A percentile compares a stretch with the other conserved stretches of the same genome.
Evolutionary conservation across 306 rosid genomes (phyloP).

Genomic region (Corylus americana): DNA sequence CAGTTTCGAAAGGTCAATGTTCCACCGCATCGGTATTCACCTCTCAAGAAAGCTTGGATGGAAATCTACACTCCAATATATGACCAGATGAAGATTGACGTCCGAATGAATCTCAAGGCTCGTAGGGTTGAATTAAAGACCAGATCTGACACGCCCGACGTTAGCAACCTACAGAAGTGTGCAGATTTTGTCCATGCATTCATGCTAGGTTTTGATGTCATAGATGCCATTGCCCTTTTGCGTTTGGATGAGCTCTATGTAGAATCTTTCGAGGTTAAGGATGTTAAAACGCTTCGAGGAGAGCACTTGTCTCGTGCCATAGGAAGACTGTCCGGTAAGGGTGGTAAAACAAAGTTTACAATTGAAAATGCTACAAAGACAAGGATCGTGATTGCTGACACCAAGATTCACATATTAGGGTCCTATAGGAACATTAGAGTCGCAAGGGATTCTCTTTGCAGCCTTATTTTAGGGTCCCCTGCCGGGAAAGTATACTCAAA

Average conservation of each 20-base stretch:
- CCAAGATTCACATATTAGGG: constrained; percentile 86
- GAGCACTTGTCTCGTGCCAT: constrained; percentile 92
- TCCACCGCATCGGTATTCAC: constrained; percentile 78
- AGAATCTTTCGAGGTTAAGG: constrained; percentile 90
- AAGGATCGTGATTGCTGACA: constrained; percentile 78
- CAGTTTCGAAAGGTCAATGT: constrained; percentile 81
- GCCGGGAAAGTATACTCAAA: constrained; percentile 87
- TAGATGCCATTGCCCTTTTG: constrained; percentile 77
- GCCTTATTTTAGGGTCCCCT: constrained; percentile 82
- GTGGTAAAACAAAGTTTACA: constrained; percentile 83
- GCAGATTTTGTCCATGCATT: constrained; percentile 94
- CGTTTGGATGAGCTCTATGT: constrained; percentile 88
- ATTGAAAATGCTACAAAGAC: constrained; percentile 88
- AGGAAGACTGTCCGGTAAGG: constrained; percentile 86
- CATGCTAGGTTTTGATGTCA: constrained; percentile 83
- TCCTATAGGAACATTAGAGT: constrained; percentile 77
- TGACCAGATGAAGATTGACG: constrained; percentile 81
- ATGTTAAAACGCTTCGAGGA: constrained; percentile 76
- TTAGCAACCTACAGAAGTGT: constrained; percentile 78
- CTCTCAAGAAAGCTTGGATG: constrained; percentile 91
- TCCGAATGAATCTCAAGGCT: constrained; percentile 84
- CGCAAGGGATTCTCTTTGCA: constrained; percentile 86
- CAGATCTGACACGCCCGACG: constrained; percentile 71
- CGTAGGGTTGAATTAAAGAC: constrained; percentile 84
- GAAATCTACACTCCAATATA: constrained; percentile 73